Conservation (phyloP, 2,329 filamentous ascomycete genomes). For the Diatrype stigma region DNA sequence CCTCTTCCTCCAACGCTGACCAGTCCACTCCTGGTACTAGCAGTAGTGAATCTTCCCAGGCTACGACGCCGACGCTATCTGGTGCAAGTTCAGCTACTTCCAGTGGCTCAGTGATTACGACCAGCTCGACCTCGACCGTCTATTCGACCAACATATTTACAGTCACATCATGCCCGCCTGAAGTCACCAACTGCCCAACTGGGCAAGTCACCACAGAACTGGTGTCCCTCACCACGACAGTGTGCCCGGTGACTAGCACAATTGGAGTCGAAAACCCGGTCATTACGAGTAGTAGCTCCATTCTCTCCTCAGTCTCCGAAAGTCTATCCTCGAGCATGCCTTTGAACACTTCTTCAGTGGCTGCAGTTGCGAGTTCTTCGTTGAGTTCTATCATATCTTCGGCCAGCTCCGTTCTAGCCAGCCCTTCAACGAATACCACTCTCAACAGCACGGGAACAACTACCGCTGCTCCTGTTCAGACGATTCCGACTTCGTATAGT, state of each 20-base stretch:
- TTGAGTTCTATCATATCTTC: conserved; percentile 10
- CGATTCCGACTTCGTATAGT: conserved; percentile 24
- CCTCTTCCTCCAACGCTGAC: background rate
- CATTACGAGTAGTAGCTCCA: conserved; percentile 7
- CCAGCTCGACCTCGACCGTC: conserved; percentile 17
- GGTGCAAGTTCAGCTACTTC: background rate
- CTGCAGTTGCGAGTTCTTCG: conserved; percentile 7
- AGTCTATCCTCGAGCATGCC: conserved; percentile 5
- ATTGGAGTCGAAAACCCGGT: conserved; percentile 4
- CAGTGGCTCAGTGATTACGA: conserved; percentile 4
- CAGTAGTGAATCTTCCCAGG: background rate
- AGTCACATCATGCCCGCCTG: conserved; percentile 21
- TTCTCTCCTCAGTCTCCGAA: conserved; percentile 1
- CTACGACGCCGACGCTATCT: background rate
- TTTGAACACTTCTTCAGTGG: conserved; percentile 6
- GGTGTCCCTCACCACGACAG: conserved; percentile 19
- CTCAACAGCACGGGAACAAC: background rate
- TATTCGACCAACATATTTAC: conserved; percentile 26
- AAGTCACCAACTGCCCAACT: conserved; percentile 21
- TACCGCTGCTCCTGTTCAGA: conserved; percentile 6
- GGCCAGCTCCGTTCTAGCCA: conserved; percentile 6
- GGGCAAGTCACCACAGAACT: conserved; percentile 22
- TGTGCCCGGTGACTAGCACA: conserved; percentile 15
- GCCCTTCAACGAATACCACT: background rate
- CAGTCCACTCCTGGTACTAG: background rate